Conservation (phyloP, 208 protist genomes). For the Zelonia costaricensis region DNA sequence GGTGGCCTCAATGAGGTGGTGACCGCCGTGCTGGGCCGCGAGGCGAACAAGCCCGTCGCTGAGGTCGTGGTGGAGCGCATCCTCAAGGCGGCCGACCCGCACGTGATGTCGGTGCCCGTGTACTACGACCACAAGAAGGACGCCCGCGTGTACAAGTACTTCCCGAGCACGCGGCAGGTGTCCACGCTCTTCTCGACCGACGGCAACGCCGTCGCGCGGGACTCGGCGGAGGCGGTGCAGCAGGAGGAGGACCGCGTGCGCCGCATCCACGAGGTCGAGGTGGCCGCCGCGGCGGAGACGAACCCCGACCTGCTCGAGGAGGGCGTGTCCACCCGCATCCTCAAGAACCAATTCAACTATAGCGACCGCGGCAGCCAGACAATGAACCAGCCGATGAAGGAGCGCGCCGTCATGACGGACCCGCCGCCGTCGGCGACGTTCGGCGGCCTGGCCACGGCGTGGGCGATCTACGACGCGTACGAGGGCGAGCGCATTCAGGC, state of each 20-base stretch:
- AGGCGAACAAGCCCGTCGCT: constrained; percentile 28
- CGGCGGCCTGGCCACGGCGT: constrained; percentile 89
- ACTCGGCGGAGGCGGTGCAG: constrained; percentile 86
- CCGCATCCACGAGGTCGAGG: constrained; percentile 67
- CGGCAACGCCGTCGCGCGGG: constrained; percentile 80
- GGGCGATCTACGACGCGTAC: constrained; percentile 97
- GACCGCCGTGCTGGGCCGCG: constrained; percentile 8
- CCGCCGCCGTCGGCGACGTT: constrained; percentile 92
- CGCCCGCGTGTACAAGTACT: constrained; percentile 87
- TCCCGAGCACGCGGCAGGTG: constrained; percentile 87
- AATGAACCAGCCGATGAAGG: constrained; percentile 90
- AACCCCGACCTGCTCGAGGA: constrained; percentile 86
- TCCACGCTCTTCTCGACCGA: constrained; percentile 86
- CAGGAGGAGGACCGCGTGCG: constrained; percentile 85
- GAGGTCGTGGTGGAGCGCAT: constrained; percentile 91
- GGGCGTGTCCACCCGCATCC: constrained; percentile 83
- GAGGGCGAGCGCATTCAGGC: constrained; percentile 89
- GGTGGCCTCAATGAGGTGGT: constrained; percentile 7
- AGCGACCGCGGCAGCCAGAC: constrained; percentile 96
- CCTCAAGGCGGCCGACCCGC: constrained; percentile 93
- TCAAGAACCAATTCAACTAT: constrained; percentile 99
- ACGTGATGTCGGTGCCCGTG: constrained; percentile 90
- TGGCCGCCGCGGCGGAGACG: constrained; percentile 77
- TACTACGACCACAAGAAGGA: constrained; percentile 95
- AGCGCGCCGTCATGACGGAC: constrained; percentile 89